Evolutionary conservation across 2,329 filamentous ascomycete genomes (phyloP), one percentile per base, ranked within the genome.

Genomic region (Alternaria viburni): DNA sequence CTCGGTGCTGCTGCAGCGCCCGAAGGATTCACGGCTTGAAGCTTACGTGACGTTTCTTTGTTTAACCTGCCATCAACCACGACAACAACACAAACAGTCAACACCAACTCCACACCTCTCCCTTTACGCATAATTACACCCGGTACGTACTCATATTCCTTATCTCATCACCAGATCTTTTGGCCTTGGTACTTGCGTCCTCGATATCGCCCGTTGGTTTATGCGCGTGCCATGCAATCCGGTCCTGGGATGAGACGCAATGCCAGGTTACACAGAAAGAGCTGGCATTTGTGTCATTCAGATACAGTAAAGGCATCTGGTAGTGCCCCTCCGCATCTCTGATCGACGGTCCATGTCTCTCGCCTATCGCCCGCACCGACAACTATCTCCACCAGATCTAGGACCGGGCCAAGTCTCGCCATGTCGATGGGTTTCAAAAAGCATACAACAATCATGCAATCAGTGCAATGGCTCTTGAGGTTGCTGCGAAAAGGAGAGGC

Each of bases 71-170:
- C 26, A n/a, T 25, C 47, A 44, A 32, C 47, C 32, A 47, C 57
- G 47, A n/a, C 47, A 46, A 59, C 26, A 28, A 46, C 46, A 45
- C 36, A 19, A 50, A 26, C 21, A 25, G 25, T 32, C 54, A 26
- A 47, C 36, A 36, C 47, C 15, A 5, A 26, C 54, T 36, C 36
- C 28, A 36, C 36, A 12, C 19, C 11, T 19, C n/a, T 47, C 17
- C 6, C 19, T 21, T 30, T 51, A 19, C 50, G 15, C 59, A 61
- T 36, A 46, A 51, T 54, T 9, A 21, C 19, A 21, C n/a, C 19
- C 51, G 57, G 61, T 63, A 63, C 36, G 61, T 63, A 41, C 36
- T 41, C 36, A 63, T 54, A 54, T 51, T 59, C 36, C 44, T 47
- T 55, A 25, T 55, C 43, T 9, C 25, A 10, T 47, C 30, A 17